Evolutionary conservation across 192 early-diverging fungal genomes (phyloP).

Genomic region (Linderina pennispora): DNA sequence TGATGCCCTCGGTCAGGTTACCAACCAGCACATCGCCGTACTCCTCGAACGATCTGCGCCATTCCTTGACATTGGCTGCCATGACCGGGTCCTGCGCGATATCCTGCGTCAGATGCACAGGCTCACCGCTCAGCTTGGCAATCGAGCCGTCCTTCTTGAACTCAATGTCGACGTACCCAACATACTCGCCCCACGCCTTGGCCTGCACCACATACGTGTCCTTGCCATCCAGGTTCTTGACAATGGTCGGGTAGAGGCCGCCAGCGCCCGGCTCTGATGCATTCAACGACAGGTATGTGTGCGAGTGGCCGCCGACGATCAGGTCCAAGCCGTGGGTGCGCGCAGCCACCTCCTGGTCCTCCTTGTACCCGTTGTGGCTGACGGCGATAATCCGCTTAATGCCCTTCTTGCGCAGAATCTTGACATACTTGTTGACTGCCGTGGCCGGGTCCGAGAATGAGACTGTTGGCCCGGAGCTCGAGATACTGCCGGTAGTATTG

Average conservation of each 20-base stretch:
- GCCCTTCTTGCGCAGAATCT: slow-evolving; percentile 53
- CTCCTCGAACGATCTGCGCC: slow-evolving; percentile 50
- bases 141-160: slow-evolving; percentile 51
- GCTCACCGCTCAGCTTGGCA: slow-evolving; percentile 46
- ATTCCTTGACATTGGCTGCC: slow-evolving; percentile 40
- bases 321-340: slow-evolving; percentile 52
- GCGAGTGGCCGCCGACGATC: slow-evolving; percentile 72
- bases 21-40: slow-evolving; percentile 49
- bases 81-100: slow-evolving; percentile 46
- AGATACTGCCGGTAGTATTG: slow-evolving; percentile 52
- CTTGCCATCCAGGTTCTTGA: slow-evolving; percentile 54
- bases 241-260: slow-evolving; percentile 62
- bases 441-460: slow-evolving; percentile 54
- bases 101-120: slow-evolving; percentile 53
- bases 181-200: slow-evolving; percentile 56
- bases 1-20: slow-evolving; percentile 25
- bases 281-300: slow-evolving; percentile 56
- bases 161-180: slow-evolving; percentile 54
- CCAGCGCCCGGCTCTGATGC: slow-evolving; percentile 39
- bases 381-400: slow-evolving; percentile 61
- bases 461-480: slow-evolving; percentile 47
- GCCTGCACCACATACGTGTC: slow-evolving; percentile 65
- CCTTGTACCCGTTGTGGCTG: slow-evolving; percentile 68
- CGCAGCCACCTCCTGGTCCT: slow-evolving; percentile 60
- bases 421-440: slow-evolving; percentile 56